Conservation (phyloP, 169 alveolate species). For the Plasmodium knowlesi region DNA sequence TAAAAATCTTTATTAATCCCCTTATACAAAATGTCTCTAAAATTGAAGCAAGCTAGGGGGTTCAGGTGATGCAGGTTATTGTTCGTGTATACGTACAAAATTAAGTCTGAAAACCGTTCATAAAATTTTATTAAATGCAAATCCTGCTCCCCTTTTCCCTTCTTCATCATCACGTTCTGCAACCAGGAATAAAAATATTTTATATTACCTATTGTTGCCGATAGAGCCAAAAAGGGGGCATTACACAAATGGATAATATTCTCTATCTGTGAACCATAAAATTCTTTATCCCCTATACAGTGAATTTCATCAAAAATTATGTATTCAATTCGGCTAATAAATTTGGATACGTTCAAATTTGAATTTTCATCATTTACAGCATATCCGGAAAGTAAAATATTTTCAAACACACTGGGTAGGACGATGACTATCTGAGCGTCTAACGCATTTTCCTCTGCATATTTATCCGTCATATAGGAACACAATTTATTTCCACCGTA, state of each 20-base stretch:
- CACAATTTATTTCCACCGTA: conserved; percentile 77
- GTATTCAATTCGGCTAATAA: conserved; percentile 85
- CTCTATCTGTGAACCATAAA: conserved; percentile 80
- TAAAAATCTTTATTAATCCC: conserved; percentile 74
- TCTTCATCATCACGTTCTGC: conserved; percentile 75
- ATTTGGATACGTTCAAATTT: conserved; percentile 57
- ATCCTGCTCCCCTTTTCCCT: conserved; percentile 51
- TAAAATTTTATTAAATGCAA: conserved; percentile 86
- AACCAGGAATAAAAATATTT: conserved; percentile 87
- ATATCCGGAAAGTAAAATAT: conserved; percentile 86
- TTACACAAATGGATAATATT: conserved; percentile 88
- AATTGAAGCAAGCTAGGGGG: conserved; percentile 81
- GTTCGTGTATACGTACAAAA: conserved; percentile 80
- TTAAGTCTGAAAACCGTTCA: conserved; percentile 88
- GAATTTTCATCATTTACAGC: conserved; percentile 78
- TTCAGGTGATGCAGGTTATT: conserved; percentile 77
- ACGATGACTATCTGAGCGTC: conserved; percentile 91
- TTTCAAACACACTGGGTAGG: conserved; percentile 90
- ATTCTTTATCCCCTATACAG: conserved; percentile 87
- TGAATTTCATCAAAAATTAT: conserved; percentile 93
- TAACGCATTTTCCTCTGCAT: conserved; percentile 85
- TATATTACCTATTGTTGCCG: conserved; percentile 94
- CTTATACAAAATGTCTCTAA: conserved; percentile 67
- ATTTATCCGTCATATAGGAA: conserved; percentile 81
- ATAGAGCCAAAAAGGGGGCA: conserved; percentile 93